Percentiles rank a stretch among this genome's conserved stretches.
These are phyloP conservation scores for Lentinula raphanica DNA, from an alignment of 768 basidiomycete species.

Conservation along the genomic window DNA sequence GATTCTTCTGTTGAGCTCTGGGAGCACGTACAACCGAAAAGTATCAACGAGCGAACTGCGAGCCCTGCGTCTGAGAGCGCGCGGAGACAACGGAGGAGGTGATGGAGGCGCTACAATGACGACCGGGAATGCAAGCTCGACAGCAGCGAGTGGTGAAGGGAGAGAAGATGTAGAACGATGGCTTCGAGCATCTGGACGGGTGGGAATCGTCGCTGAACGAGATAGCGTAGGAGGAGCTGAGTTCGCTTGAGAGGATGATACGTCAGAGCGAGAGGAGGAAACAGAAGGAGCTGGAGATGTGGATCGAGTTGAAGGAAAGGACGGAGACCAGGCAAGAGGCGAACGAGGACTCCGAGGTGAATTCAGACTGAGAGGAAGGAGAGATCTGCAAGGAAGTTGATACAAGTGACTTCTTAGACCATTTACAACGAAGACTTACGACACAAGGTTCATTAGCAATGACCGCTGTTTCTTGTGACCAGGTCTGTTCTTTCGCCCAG, in stretches of 20 bases:
- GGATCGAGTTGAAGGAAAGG: slow-evolving; percentile 21
- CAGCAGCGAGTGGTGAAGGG: background rate
- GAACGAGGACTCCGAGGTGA: slow-evolving; percentile 10
- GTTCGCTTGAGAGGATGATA: background rate
- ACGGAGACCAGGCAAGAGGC: slow-evolving; percentile 15
- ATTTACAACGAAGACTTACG: slow-evolving; percentile 33
- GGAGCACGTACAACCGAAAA: slow-evolving; percentile 57
- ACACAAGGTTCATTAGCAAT: slow-evolving; percentile 62
- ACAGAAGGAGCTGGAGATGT: slow-evolving; percentile 19
- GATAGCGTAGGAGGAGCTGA: slow-evolving; percentile 9
- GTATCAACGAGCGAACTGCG: slow-evolving; percentile 64
- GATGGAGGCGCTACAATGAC: slow-evolving; percentile 16
- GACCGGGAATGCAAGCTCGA: slow-evolving; percentile 12
- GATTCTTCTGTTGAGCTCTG: slow-evolving; percentile 37
- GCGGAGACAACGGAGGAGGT: slow-evolving; percentile 24
- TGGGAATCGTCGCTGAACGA: slow-evolving; percentile 7
- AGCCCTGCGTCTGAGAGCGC: slow-evolving; percentile 53
- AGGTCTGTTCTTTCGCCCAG: slow-evolving; percentile 28
- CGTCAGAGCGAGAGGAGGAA: slow-evolving; percentile 10
- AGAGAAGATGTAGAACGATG: background rate
- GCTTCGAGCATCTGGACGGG: slow-evolving; percentile 8
- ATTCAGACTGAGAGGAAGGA: slow-evolving; percentile 22
- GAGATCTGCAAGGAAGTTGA: slow-evolving; percentile 6
- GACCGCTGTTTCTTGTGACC: slow-evolving; percentile 66
- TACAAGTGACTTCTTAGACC: background rate